Evolutionary conservation across 2,329 filamentous ascomycete genomes (phyloP), one percentile per base, ranked within the genome.

Genomic region (Penicillium sp.): DNA sequence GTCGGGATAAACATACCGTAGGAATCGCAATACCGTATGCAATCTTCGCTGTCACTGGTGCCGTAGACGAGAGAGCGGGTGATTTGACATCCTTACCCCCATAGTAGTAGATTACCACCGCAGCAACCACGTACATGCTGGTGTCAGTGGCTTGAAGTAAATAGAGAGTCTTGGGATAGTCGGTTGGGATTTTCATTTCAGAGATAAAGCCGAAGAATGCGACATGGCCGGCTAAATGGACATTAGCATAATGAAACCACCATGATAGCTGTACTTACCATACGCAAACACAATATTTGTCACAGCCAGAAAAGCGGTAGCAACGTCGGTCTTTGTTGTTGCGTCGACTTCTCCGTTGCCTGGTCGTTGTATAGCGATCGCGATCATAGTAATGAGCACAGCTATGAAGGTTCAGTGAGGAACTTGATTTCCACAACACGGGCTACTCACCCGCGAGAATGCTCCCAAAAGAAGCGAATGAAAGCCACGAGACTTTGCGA

Each of bases 261-360:
- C 11, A 23, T 23, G n/a, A n/a, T 11, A 23, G 22, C 22, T 23
- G 6, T 23, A 27, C 25, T 27, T 11, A 62, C 77, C 70, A 65
- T 82, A 86, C 30, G 82, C 81, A 42, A 86, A 78, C 40, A 84
- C 71, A 40, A 86, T 85, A 63, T 84, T 84, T 49, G 70, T 73
- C 36, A 82, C 71, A n/a, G 76, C 73, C 27, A 76, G 70, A 53
- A 83, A 80, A 12, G 68, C 76, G 25, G 73, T 68, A 31, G 68
- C 66, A 32, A 82, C 67, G 25, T 60, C 65, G 1, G 73, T 56
- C 2, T 68, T 56, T 15, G 61, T 53, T 3, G 65, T 64, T 16
- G 64, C 57, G 15, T 61, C 49, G 30, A 69, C 56, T 17, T 56
- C 57, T 8, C 49, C 50, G 16, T 55, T 51, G 31, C 65, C 61